Evolutionary conservation across 768 basidiomycete genomes (phyloP).

Genomic region (Termitomyces sp.): DNA sequence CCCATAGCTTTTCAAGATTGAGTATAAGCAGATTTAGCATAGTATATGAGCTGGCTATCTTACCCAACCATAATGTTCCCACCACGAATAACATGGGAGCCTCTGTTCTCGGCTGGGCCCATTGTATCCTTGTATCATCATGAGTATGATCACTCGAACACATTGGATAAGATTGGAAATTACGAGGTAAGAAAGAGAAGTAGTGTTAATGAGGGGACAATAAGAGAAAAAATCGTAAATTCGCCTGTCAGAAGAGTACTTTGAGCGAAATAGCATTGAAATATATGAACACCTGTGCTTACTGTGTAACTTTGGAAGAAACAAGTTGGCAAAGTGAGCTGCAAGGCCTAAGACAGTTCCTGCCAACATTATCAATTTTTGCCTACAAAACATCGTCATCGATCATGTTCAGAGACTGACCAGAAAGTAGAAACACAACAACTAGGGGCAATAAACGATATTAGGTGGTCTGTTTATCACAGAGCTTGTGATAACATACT

Average conservation of each 20-base stretch:
- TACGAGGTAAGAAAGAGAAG: slow-evolving; percentile 56
- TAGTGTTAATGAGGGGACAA: slow-evolving; percentile 63
- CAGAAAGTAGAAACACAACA: slow-evolving; percentile 38
- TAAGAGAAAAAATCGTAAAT: slow-evolving; percentile 63
- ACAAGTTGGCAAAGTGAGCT: slow-evolving; percentile 60
- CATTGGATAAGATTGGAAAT: slow-evolving; percentile 14
- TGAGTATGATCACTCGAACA: slow-evolving; percentile 1
- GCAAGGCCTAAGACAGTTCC: slow-evolving; percentile 61
- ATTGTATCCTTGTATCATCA: slow-evolving; percentile 47
- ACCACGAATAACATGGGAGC: slow-evolving; percentile 47
- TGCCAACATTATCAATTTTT: slow-evolving; percentile 14
- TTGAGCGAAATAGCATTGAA: slow-evolving; percentile 4
- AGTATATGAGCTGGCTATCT: slow-evolving; percentile 13
- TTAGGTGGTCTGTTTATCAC: neutral
- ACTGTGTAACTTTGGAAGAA: slow-evolving; percentile 65
- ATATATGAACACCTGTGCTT: slow-evolving; percentile 16
- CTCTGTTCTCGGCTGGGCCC: slow-evolving; percentile 64
- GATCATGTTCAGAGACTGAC: slow-evolving; percentile 17
- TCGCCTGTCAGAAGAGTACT: slow-evolving; percentile 37
- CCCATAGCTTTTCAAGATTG: slow-evolving; percentile 49
- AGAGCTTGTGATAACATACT: slow-evolving; percentile 24
- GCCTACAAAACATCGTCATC: neutral
- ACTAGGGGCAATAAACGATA: slow-evolving; percentile 22
- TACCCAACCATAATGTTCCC: slow-evolving; percentile 66
- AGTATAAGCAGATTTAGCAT: slow-evolving; percentile 5